A percentile compares a stretch with the other conserved stretches of the same genome.
phyloP scores from a whole-genome alignment of 202 grass and related monocot species.

The Zizania palustris region DNA sequence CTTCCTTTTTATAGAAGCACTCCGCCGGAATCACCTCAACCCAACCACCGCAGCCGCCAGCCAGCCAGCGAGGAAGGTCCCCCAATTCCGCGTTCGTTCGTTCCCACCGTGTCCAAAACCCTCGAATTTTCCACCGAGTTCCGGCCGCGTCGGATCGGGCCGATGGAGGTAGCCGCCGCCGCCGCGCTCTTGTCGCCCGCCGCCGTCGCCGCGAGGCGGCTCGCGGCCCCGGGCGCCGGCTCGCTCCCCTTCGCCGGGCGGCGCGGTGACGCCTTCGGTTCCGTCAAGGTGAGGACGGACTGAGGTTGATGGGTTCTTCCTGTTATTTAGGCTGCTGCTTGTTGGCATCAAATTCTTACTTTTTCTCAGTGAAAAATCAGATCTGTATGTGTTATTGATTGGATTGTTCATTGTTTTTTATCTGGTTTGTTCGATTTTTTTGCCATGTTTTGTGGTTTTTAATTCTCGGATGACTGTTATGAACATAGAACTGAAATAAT shows the following conservation, averaged over 20 bases:
- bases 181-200: slow-evolving; percentile 62
- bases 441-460: not conserved
- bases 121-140: too few species aligned
- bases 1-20: not conserved
- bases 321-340: not conserved
- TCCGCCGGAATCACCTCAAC: not conserved
- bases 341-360: not conserved
- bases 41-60: not conserved
- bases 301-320: too few species aligned
- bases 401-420: not conserved
- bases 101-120: not conserved
- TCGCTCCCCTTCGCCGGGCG: slow-evolving; percentile 48
- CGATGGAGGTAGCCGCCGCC: slow-evolving; percentile 55
- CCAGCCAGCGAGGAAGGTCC: slow-evolving; percentile 7
- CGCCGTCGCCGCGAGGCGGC: slow-evolving; percentile 41
- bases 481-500: slow-evolving; percentile 14
- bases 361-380: not conserved
- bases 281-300: slow-evolving; percentile 57
- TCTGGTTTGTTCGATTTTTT: not conserved
- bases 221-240: slow-evolving; percentile 12
- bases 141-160: not conserved
- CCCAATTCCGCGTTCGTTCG: slow-evolving; percentile 11
- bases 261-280: slow-evolving; percentile 38
- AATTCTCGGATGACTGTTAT: not conserved
- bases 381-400: not conserved